Evolutionary conservation across 106 monocot genomes (phyloP).

Genomic region (Dactylorhiza incarnata): DNA sequence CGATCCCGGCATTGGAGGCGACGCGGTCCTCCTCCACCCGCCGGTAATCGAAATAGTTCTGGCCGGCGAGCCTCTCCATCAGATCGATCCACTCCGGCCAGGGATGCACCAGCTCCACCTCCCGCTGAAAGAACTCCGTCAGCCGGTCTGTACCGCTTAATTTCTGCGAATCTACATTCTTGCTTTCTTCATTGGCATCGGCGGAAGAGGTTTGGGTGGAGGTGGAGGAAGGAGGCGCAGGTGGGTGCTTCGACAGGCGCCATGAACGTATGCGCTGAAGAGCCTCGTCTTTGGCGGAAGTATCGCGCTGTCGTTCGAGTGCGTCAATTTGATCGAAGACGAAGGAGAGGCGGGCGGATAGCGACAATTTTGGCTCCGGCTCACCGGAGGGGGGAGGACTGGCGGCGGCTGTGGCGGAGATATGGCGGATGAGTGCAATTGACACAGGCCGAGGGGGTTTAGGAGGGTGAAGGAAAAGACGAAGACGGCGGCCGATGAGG

Average conservation of each 20-base stretch:
- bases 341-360: conserved; percentile 88
- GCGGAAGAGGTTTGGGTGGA: background rate
- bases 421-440: background rate
- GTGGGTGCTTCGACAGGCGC: conserved; percentile 33
- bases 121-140: conserved; percentile 10
- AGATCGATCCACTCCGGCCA: conserved; percentile 99
- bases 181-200: background rate
- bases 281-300: conserved; percentile 54
- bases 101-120: conserved; percentile 87
- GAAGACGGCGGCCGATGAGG: conserved; percentile 1
- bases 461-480: background rate
- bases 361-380: conserved; percentile 34
- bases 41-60: conserved; percentile 64
- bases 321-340: conserved; percentile 94
- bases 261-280: conserved; percentile 82
- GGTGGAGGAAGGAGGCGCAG: conserved; percentile 4
- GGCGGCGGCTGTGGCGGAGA: background rate
- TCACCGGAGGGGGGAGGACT: conserved; percentile 4
- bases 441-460: background rate
- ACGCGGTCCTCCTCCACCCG: conserved; percentile 32
- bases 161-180: background rate
- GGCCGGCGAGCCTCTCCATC: conserved; percentile 64
- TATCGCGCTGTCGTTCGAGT: conserved; percentile 49
- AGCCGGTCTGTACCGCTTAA: background rate
- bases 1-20: conserved; percentile 35